phyloP scores from a whole-genome alignment of 371 early-diverging fungal genomes.

The Dipsacomyces acuminosporus region DNA sequence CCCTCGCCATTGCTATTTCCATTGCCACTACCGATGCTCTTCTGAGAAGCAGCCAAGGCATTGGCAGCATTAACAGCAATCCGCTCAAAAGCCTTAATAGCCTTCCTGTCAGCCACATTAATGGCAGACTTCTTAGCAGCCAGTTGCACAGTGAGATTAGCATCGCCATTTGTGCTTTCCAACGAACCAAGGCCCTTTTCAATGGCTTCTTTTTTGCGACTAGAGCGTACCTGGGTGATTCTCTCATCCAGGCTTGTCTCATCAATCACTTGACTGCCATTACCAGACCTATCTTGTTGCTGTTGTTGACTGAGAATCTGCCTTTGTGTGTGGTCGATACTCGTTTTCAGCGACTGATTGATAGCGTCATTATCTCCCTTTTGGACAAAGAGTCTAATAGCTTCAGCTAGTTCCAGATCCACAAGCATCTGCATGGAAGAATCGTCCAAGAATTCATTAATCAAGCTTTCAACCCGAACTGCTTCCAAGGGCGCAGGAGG shows the following conservation, averaged over 20 bases:
- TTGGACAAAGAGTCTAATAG: slow-evolving; percentile 74
- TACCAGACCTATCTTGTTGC: too few species aligned
- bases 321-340: slow-evolving; percentile 39
- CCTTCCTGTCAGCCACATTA: slow-evolving; percentile 18
- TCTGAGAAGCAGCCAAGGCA: background rate
- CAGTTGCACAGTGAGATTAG: slow-evolving; percentile 9
- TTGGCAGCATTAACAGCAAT: slow-evolving; percentile 1
- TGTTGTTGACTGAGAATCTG: too few species aligned
- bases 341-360: slow-evolving; percentile 31
- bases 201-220: slow-evolving; percentile 16
- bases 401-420: slow-evolving; percentile 73
- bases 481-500: slow-evolving; percentile 68
- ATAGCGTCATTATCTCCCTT: slow-evolving; percentile 85
- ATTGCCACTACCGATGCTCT: background rate
- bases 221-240: slow-evolving; percentile 11
- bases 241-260: slow-evolving; percentile 12
- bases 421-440: slow-evolving; percentile 67
- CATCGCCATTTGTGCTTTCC: background rate
- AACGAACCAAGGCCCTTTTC: slow-evolving; percentile 24
- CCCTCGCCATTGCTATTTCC: background rate
- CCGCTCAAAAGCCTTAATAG: slow-evolving; percentile 23
- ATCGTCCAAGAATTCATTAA: slow-evolving; percentile 63
- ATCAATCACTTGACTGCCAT: background rate
- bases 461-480: slow-evolving; percentile 67
- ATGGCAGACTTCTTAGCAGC: slow-evolving; percentile 7